Conservation (phyloP, 495 filamentous ascomycete genomes). For the Talaromyces ruber region DNA sequence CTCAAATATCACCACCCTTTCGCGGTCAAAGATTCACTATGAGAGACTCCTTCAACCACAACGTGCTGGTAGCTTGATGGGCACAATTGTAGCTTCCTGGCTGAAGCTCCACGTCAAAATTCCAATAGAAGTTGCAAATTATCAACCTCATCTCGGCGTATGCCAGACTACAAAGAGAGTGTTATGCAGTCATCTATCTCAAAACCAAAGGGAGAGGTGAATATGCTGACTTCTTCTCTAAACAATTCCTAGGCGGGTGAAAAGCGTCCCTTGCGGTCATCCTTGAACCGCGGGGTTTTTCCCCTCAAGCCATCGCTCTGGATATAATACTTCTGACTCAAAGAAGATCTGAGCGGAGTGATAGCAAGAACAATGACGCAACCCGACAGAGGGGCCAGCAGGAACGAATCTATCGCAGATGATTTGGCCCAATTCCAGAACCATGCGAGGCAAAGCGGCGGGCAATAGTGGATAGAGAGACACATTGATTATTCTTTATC, state of each 20-base stretch:
- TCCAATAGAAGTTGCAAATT: slow-evolving; percentile 40
- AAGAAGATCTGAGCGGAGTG: slow-evolving; percentile 12
- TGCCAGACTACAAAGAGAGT: slow-evolving; percentile 29
- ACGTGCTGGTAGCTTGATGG: slow-evolving; percentile 28
- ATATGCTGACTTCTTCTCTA: slow-evolving; percentile 14
- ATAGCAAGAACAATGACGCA: slow-evolving; percentile 10
- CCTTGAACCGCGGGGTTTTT: background rate
- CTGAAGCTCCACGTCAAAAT: slow-evolving; percentile 40
- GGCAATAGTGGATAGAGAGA: slow-evolving; percentile 19
- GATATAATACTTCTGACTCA: slow-evolving; percentile 11
- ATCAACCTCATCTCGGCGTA: slow-evolving; percentile 48
- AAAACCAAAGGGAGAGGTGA: background rate
- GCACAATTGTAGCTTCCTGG: slow-evolving; percentile 27
- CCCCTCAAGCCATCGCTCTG: slow-evolving; percentile 14
- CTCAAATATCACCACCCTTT: background rate
- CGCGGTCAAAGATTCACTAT: slow-evolving; percentile 14
- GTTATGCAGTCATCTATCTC: background rate
- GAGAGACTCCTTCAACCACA: slow-evolving; percentile 39
- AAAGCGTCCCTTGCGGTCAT: slow-evolving; percentile 10
- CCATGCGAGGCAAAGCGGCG: slow-evolving; percentile 7
- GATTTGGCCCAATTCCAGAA: slow-evolving; percentile 10
- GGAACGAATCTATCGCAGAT: slow-evolving; percentile 12
- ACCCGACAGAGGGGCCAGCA: slow-evolving; percentile 9
- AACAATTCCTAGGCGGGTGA: slow-evolving; percentile 16
- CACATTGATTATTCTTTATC: slow-evolving; percentile 16